Evolutionary conservation across 108 stramenopile species (phyloP).

Genomic region (Nitzschia sp.): DNA sequence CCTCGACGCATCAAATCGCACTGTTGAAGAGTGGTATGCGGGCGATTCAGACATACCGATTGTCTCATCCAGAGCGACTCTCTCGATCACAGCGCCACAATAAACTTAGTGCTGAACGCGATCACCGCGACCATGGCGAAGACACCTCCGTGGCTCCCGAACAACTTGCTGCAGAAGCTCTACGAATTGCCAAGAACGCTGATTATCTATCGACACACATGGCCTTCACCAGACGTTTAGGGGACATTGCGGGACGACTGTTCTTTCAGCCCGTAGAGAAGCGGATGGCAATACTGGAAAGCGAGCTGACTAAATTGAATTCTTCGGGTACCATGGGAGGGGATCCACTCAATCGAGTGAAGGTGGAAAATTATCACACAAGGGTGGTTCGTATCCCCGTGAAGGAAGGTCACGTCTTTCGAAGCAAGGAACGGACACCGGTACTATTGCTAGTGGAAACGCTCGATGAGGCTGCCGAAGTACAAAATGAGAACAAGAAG

Average conservation of each 20-base stretch:
- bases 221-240: slow-evolving; percentile 69
- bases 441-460: slow-evolving; percentile 76
- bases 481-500: neutral
- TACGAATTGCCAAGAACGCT: slow-evolving; percentile 74
- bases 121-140: slow-evolving; percentile 8
- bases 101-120: slow-evolving; percentile 38
- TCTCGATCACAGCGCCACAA: slow-evolving; percentile 69
- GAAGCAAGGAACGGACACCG: slow-evolving; percentile 89
- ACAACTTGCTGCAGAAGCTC: slow-evolving; percentile 41
- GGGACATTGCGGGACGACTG: slow-evolving; percentile 83
- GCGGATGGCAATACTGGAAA: slow-evolving; percentile 43
- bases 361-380: slow-evolving; percentile 26
- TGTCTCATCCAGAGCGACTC: slow-evolving; percentile 28
- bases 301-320: slow-evolving; percentile 67
- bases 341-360: slow-evolving; percentile 72
- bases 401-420: slow-evolving; percentile 87
- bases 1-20: slow-evolving; percentile 69
- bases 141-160: slow-evolving; percentile 27
- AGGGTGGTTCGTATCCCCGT: slow-evolving; percentile 69
- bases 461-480: slow-evolving; percentile 38
- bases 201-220: slow-evolving; percentile 84
- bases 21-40: slow-evolving; percentile 58
- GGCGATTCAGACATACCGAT: slow-evolving; percentile 58
- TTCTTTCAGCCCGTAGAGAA: slow-evolving; percentile 62
- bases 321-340: slow-evolving; percentile 78